phyloP scores from a whole-genome alignment of 2,329 filamentous ascomycete species.

The Tolypocladium guangdongense region DNA sequence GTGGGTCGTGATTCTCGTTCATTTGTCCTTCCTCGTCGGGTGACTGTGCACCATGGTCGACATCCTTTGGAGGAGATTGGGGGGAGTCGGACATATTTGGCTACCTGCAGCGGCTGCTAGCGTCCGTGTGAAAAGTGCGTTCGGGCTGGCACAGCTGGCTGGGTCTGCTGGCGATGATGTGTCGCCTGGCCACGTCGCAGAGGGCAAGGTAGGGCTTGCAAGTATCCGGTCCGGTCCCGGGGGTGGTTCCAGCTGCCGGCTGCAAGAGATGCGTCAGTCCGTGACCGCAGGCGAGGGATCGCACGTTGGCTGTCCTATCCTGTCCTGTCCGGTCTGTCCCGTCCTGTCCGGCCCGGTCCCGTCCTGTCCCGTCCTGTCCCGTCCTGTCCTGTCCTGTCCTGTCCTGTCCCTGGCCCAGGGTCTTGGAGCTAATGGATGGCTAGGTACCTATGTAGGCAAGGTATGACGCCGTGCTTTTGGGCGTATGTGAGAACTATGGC shows the following conservation, averaged over 20 bases:
- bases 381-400: neutral
- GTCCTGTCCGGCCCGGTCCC: neutral
- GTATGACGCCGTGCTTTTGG: slow-evolving; percentile 20
- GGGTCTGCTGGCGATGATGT: slow-evolving; percentile 40
- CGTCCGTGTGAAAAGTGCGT: slow-evolving; percentile 47
- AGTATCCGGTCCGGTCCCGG: slow-evolving; percentile 14
- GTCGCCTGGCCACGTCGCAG: slow-evolving; percentile 49
- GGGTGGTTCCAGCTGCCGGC: slow-evolving; percentile 33
- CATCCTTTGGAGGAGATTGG: slow-evolving; percentile 87
- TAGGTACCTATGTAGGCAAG: neutral
- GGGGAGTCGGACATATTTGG: slow-evolving; percentile 85
- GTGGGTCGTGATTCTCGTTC: slow-evolving; percentile 75
- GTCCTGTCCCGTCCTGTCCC: slow-evolving; percentile 10
- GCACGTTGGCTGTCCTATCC: slow-evolving; percentile 2
- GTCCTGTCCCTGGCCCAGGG: slow-evolving; percentile 18
- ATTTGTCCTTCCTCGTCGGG: slow-evolving; percentile 90
- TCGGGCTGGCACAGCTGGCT: slow-evolving; percentile 45
- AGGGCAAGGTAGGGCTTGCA: slow-evolving; percentile 38
- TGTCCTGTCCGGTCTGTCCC: too few relatives aligned
- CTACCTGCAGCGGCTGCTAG: slow-evolving; percentile 55
- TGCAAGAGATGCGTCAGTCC: slow-evolving; percentile 44
- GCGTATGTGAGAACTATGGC: slow-evolving; percentile 1
- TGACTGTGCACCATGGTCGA: slow-evolving; percentile 87
- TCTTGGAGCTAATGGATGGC: slow-evolving; percentile 18
- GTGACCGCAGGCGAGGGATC: slow-evolving; percentile 22